A percentile compares a stretch with the other conserved stretches of the same genome.
phyloP scores from a whole-genome alignment of 805 yeast species.

The Metschnikowia vanudenii region DNA sequence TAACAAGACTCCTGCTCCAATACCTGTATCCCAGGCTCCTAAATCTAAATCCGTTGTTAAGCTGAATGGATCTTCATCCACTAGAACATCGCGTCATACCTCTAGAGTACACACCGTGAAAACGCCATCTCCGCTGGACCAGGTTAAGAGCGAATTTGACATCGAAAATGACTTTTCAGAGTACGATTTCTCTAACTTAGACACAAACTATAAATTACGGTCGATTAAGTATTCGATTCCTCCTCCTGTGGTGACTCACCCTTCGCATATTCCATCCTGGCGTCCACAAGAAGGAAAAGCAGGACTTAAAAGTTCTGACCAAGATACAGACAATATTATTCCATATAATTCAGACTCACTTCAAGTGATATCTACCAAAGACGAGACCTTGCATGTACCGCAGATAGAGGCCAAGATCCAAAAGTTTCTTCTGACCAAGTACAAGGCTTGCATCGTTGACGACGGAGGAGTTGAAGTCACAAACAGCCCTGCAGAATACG shows the following conservation, averaged over 20 bases:
- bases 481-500: slow-evolving; percentile 54
- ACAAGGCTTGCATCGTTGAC: slow-evolving; percentile 38
- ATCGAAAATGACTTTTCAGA: neutral
- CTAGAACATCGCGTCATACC: neutral
- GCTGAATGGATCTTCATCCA: neutral
- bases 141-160: slow-evolving; percentile 1
- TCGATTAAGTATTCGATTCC: slow-evolving; percentile 33
- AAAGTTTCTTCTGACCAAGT: slow-evolving; percentile 28
- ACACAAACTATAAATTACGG: slow-evolving; percentile 28
- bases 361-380: slow-evolving; percentile 15
- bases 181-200: slow-evolving; percentile 8
- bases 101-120: neutral
- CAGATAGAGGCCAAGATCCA: slow-evolving; percentile 27
- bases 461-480: slow-evolving; percentile 34
- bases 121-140: neutral
- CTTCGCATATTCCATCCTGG: slow-evolving; percentile 46
- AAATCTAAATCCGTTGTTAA: neutral
- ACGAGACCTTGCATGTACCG: slow-evolving; percentile 33
- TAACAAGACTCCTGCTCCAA: neutral
- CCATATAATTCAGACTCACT: slow-evolving; percentile 18
- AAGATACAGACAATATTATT: slow-evolving; percentile 21
- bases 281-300: slow-evolving; percentile 27
- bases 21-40: neutral
- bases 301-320: slow-evolving; percentile 18
- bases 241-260: slow-evolving; percentile 40